A percentile compares a stretch with the other conserved stretches of the same genome.
Evolutionary conservation across 1,139 yeast genomes (phyloP).

Genomic region (Debaryomyces fabryi): DNA sequence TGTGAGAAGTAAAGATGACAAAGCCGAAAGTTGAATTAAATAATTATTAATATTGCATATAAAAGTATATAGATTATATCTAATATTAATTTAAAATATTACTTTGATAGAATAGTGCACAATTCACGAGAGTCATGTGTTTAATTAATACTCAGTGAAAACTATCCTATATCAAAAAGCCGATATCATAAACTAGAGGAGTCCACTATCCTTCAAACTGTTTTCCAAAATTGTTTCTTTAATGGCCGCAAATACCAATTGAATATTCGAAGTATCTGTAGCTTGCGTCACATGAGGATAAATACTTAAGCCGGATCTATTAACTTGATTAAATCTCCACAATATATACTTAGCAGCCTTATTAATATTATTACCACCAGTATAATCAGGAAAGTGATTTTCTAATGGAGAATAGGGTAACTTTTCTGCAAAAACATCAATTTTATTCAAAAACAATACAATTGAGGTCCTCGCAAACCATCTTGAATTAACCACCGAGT

Average conservation of each 20-base stretch:
- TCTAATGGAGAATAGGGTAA: constrained; percentile 81
- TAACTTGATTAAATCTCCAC: constrained; percentile 87
- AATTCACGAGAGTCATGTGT: not conserved
- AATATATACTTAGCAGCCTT: constrained; percentile 93
- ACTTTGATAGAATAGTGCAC: not conserved
- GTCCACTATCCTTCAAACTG: constrained; percentile 82
- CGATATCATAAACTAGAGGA: constrained; percentile 40
- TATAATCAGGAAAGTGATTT: constrained; percentile 84
- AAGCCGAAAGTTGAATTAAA: constrained; percentile 5
- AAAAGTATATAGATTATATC: constrained; percentile 5
- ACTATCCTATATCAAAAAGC: not conserved
- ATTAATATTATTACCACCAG: constrained; percentile 84
- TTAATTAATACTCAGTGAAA: not conserved
- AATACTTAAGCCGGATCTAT: constrained; percentile 77
- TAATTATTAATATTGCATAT: constrained; percentile 4
- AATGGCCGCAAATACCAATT: constrained; percentile 88
- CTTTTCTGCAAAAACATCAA: constrained; percentile 87
- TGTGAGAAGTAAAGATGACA: constrained; percentile 26
- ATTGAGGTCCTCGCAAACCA: constrained; percentile 91
- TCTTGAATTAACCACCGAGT: constrained; percentile 88
- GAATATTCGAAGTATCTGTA: constrained; percentile 87
- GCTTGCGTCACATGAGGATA: constrained; percentile 95
- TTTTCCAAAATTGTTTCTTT: constrained; percentile 88
- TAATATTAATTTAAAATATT: not conserved
- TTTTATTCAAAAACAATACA: constrained; percentile 83